Conservation (phyloP, 129 eudicot species). For the Pulicaria dysenterica region DNA sequence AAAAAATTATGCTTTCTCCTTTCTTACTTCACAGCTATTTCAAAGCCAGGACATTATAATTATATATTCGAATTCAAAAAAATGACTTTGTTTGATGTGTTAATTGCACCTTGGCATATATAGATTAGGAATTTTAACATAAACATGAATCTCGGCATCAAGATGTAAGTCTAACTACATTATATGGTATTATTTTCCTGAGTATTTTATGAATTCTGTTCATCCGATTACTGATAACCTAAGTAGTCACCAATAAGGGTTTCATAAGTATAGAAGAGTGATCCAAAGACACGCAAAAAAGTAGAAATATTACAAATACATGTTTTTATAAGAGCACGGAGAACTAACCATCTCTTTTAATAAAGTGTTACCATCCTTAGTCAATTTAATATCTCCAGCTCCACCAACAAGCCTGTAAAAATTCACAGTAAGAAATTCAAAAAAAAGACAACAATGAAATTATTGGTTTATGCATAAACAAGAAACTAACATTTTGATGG, state of each 20-base stretch:
- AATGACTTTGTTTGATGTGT: background rate
- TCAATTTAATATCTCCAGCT: constrained; percentile 91
- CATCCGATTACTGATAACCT: background rate
- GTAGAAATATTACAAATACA: background rate
- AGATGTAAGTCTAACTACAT: constrained; percentile 9
- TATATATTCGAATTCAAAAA: background rate
- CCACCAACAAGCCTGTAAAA: constrained; percentile 95
- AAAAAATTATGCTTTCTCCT: background rate
- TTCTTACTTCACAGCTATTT: background rate
- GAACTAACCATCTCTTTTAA: constrained; percentile 86
- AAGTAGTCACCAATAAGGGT: background rate
- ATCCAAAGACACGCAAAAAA: background rate
- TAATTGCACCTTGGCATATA: background rate
- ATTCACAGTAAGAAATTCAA: background rate
- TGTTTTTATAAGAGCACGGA: background rate
- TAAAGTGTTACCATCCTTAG: constrained; percentile 93
- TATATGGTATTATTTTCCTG: background rate
- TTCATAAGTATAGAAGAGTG: background rate
- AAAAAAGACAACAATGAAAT: too few relatives aligned
- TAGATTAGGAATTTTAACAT: background rate
- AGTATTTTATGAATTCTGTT: background rate
- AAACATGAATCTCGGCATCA: background rate
- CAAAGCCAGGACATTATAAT: background rate
- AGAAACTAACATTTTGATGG: constrained; percentile 69
- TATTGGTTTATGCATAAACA: background rate